Evolutionary conservation across 352 stramenopile species (phyloP), one percentile per base, ranked within the genome.

Genomic region (Phytopythium cucurbitacearum): DNA sequence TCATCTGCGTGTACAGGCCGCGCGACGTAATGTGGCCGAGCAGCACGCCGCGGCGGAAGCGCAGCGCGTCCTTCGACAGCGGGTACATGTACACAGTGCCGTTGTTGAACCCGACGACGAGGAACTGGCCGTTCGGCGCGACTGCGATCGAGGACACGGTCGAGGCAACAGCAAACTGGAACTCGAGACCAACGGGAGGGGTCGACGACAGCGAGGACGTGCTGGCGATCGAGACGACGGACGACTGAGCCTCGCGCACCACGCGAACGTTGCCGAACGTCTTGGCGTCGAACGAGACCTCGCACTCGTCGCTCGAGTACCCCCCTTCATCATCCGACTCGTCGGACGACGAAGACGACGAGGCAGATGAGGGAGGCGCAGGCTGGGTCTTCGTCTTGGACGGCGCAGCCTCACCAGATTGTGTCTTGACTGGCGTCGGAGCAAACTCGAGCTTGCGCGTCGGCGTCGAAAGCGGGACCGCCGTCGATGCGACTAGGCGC

Each of bases 1-100:
- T 88, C 6, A 94, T 71, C 64, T 90, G 77, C 9, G 81, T 94
- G 57, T 92, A 91, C 73, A 94, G 87, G 48, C 77, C 81, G 4
- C 81, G 73, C 13, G 84, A 71, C 15, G 83, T 74, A 53, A 94
- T 92, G 47, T 91, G 79, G 59, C 89, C 81, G n/a, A 94, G 60
- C 11, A 94, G 48, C 3, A 94, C 80, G 2, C 84, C 84, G n/a
- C 74, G 65, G 13, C 71, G 73, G 63, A 89, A 94, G 3, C 73
- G 48, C 7, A 88, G 47, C 38, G 80, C 67, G 60, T 92, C 80
- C 11, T 76, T 61, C 0, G 60, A 76, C 3, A 94, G 57, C 10
- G 84, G 84, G 46, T 92, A 94, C 35, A 73, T 47, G 39, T 50
- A 69, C 28, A 76, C 47, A 62, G 69, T 83, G 43, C 84, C 84